These are phyloP conservation scores for Cymbopogon citratus DNA, from an alignment of 176 grass and related monocot genomes.

Conservation along the genomic window DNA sequence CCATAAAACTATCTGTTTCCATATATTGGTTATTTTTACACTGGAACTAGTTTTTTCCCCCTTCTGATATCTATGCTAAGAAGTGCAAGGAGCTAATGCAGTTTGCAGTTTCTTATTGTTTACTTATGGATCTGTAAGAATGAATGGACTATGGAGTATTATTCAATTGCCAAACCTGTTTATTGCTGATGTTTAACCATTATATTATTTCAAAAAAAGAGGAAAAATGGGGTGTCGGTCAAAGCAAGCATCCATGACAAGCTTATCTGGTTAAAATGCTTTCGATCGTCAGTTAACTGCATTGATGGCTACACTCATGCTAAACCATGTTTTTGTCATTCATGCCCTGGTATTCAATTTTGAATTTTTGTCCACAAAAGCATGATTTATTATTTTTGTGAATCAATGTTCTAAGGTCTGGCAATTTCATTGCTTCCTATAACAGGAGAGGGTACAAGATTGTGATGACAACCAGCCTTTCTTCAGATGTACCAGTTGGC, in stretches of 20 bases:
- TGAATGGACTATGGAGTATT: neutral
- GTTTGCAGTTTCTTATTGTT: neutral
- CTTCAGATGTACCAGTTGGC: slow-evolving; percentile 92
- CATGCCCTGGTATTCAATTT: neutral
- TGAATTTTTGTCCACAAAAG: neutral
- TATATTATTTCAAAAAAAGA: slow-evolving; percentile 9
- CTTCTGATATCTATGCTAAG: neutral
- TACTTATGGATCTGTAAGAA: neutral
- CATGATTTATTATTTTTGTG: slow-evolving; percentile 20
- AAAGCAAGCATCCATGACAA: neutral
- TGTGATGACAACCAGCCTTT: slow-evolving; percentile 94
- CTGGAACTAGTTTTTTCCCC: neutral
- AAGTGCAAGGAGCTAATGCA: slow-evolving; percentile 1
- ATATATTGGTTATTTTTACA: neutral
- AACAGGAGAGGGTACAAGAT: slow-evolving; percentile 79
- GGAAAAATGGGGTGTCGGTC: neutral
- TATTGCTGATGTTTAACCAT: neutral
- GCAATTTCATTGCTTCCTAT: slow-evolving; percentile 27
- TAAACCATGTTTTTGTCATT: slow-evolving; percentile 14
- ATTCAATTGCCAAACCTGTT: slow-evolving; percentile 15
- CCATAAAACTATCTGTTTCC: neutral
- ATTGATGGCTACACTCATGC: neutral
- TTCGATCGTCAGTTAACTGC: neutral
- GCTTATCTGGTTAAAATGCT: neutral
- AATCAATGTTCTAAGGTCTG: slow-evolving; percentile 19